Percentiles rank a stretch among this genome's conserved stretches.
Evolutionary conservation across 129 eudicot species (phyloP).

Genomic region (Logfia minima): DNA sequence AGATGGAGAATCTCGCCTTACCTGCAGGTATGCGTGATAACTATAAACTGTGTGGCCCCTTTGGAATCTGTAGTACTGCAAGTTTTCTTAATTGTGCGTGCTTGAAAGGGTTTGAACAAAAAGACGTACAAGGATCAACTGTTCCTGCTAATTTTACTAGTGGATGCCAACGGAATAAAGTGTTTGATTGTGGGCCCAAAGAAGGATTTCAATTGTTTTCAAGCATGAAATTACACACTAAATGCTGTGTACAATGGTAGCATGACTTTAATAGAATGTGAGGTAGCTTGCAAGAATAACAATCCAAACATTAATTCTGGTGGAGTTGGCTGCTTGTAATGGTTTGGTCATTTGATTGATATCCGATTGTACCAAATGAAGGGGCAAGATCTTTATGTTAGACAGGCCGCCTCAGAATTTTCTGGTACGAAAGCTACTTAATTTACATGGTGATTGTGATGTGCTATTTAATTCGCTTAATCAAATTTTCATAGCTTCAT

Average conservation of each 20-base stretch:
- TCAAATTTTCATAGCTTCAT: neutral
- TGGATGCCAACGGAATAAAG: slow-evolving; percentile 23
- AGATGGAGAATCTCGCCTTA: neutral
- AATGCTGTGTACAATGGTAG: slow-evolving; percentile 21
- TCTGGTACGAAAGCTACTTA: neutral
- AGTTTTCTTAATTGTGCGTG: slow-evolving; percentile 15
- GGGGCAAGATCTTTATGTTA: slow-evolving; percentile 34
- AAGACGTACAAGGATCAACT: neutral
- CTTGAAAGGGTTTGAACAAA: slow-evolving; percentile 22
- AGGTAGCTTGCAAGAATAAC: neutral
- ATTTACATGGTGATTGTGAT: neutral
- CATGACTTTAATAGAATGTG: neutral
- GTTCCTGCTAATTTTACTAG: slow-evolving; percentile 14
- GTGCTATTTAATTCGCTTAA: neutral
- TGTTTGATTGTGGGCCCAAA: slow-evolving; percentile 24
- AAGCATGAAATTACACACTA: slow-evolving; percentile 28
- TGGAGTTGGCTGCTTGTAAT: slow-evolving; percentile 39
- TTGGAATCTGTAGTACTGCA: slow-evolving; percentile 17
- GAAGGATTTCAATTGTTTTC: slow-evolving; percentile 33
- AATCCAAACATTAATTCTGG: slow-evolving; percentile 14
- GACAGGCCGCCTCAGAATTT: slow-evolving; percentile 29
- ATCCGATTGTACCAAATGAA: neutral
- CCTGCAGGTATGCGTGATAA: slow-evolving; percentile 24
- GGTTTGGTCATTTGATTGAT: slow-evolving; percentile 42
- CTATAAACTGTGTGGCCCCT: slow-evolving; percentile 28